A percentile compares a stretch with the other conserved stretches of the same genome.
phyloP scores from a whole-genome alignment of 108 stramenopile species.

The Fragilaria radians region DNA sequence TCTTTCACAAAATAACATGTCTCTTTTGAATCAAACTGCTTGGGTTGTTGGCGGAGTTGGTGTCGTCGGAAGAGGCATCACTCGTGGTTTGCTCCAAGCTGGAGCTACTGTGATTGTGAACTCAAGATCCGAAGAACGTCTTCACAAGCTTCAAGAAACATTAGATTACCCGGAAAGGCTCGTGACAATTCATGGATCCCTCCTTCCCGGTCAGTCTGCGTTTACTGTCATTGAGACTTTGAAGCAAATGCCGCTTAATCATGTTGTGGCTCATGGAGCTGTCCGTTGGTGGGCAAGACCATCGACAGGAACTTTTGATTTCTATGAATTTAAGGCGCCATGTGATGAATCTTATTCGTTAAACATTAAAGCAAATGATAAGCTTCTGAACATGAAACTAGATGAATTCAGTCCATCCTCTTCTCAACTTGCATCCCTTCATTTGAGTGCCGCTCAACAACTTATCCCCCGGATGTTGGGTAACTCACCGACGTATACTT shows the following conservation, averaged over 20 bases:
- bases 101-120: slow-evolving; percentile 34
- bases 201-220: slow-evolving; percentile 19
- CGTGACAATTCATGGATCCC: slow-evolving; percentile 14
- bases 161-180: slow-evolving; percentile 9
- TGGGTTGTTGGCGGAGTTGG: slow-evolving; percentile 34
- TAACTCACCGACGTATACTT: slow-evolving; percentile 8
- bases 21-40: slow-evolving; percentile 18
- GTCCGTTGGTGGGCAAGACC: slow-evolving; percentile 25
- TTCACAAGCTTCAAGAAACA: slow-evolving; percentile 1
- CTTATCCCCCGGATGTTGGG: slow-evolving; percentile 8
- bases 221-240: slow-evolving; percentile 12
- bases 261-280: slow-evolving; percentile 32
- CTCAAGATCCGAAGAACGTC: slow-evolving; percentile 8
- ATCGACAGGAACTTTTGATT: slow-evolving; percentile 8
- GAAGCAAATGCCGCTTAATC: slow-evolving; percentile 10
- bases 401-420: slow-evolving; percentile 7
- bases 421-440: slow-evolving; percentile 11
- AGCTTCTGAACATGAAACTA: slow-evolving; percentile 8
- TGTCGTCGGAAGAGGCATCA: slow-evolving; percentile 21
- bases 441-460: slow-evolving; percentile 16
- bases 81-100: slow-evolving; percentile 16
- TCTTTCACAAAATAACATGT: slow-evolving; percentile 19
- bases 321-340: slow-evolving; percentile 6
- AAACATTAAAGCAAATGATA: background rate
- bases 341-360: slow-evolving; percentile 19